These are phyloP conservation scores for Lipomyces starkeyi DNA, from an alignment of 805 yeast species.

Conservation along the genomic window DNA sequence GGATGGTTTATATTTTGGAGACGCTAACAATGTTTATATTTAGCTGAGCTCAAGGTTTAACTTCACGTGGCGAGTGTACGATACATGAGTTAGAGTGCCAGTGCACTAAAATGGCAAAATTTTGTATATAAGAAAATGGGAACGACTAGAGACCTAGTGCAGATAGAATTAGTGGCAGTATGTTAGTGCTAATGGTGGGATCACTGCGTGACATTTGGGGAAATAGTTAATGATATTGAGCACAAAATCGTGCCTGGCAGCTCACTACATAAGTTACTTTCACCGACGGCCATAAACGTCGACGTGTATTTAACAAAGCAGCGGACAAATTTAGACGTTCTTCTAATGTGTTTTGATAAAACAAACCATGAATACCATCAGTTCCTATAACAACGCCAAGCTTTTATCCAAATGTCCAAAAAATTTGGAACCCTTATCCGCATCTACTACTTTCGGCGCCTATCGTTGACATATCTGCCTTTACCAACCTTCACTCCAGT, in stretches of 20 bases:
- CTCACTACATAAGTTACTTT: neutral
- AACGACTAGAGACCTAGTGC: neutral
- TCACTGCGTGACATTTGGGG: too few species aligned
- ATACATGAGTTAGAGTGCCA: neutral
- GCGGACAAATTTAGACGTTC: too few species aligned
- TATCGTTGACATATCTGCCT: constrained; percentile 75
- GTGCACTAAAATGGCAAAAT: neutral
- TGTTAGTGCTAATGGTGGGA: neutral
- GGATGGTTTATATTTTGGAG: neutral
- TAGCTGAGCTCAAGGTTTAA: constrained; percentile 27
- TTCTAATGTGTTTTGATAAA: too few species aligned
- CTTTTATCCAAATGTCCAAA: neutral
- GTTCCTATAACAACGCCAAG: constrained; percentile 1
- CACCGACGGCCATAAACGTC: neutral
- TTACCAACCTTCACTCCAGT: constrained; percentile 80
- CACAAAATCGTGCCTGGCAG: neutral
- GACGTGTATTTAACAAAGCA: too few species aligned
- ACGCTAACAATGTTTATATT: neutral
- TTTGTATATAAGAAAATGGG: neutral
- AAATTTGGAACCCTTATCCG: neutral
- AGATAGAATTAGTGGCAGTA: neutral
- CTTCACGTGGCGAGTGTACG: neutral
- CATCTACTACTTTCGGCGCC: constrained; percentile 26
- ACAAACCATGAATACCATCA: too few species aligned
- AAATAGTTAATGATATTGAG: neutral